phyloP scores from a whole-genome alignment of 2,329 filamentous ascomycete genomes.

The Claviceps spartinae region DNA sequence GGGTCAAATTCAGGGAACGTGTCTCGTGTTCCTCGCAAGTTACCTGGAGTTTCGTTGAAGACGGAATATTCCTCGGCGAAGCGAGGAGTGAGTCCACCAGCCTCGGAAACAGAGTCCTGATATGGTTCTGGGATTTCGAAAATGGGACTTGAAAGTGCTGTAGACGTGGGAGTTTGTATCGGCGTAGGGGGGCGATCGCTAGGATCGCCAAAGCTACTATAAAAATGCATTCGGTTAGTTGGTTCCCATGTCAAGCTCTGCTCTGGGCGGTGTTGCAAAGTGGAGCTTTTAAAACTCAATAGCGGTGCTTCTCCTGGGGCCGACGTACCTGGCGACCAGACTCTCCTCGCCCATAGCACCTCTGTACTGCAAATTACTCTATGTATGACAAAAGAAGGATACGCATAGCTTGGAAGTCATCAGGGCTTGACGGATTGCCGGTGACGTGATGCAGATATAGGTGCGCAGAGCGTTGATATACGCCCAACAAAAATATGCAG shows the following conservation, averaged over 20 bases:
- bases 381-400: background rate
- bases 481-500: too few species aligned
- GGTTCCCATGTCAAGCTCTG: constrained; percentile 11
- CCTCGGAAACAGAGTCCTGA: constrained; percentile 33
- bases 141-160: constrained; percentile 38
- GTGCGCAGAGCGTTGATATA: too few species aligned
- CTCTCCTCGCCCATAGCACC: constrained; percentile 52
- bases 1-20: constrained; percentile 32
- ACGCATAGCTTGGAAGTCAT: background rate
- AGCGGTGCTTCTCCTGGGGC: background rate
- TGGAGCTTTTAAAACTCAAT: constrained; percentile 6
- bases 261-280: constrained; percentile 4
- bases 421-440: background rate
- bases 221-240: constrained; percentile 19
- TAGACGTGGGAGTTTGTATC: constrained; percentile 41
- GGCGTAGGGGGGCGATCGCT: constrained; percentile 48
- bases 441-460: constrained; percentile 1
- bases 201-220: constrained; percentile 46
- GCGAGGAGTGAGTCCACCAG: constrained; percentile 43
- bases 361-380: constrained; percentile 9
- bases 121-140: constrained; percentile 43
- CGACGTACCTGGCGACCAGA: constrained; percentile 37
- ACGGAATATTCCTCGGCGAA: constrained; percentile 54
- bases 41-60: constrained; percentile 50
- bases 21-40: constrained; percentile 33